Percentiles rank a stretch among this genome's conserved stretches.
These are phyloP conservation scores for Chlamydomonas sp. DNA, from an alignment of 139 green algal genomes.

Conservation along the genomic window DNA sequence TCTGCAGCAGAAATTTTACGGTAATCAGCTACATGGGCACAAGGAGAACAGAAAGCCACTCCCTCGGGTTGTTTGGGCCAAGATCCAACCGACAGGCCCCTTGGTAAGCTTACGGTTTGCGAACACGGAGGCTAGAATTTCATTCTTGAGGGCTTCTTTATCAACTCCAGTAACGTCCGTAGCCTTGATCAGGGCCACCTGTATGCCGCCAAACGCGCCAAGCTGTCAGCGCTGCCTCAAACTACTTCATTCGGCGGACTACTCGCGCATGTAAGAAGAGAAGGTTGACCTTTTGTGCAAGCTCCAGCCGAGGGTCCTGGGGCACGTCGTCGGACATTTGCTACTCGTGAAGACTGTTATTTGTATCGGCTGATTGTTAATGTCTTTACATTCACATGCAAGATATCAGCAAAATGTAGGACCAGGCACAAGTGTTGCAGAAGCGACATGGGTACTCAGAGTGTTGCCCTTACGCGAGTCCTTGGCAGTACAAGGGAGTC, in stretches of 20 bases:
- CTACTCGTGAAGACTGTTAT: background rate
- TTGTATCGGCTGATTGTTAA: background rate
- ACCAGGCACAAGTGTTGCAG: too few species aligned
- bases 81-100: background rate
- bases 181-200: constrained; percentile 36
- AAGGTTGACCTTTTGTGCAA: constrained; percentile 44
- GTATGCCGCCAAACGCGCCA: background rate
- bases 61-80: background rate
- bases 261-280: background rate
- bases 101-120: constrained; percentile 56
- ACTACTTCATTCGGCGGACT: background rate
- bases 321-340: constrained; percentile 22
- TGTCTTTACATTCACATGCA: background rate
- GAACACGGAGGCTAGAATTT: constrained; percentile 40
- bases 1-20: constrained; percentile 53
- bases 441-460: too few species aligned
- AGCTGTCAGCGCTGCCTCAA: background rate
- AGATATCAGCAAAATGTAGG: too few species aligned
- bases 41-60: too few species aligned
- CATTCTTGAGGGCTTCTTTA: constrained; percentile 39
- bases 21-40: background rate
- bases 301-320: constrained; percentile 38
- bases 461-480: too few species aligned
- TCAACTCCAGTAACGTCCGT: constrained; percentile 32
- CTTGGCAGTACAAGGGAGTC: too few species aligned